Conservation (phyloP, 2,329 filamentous ascomycete genomes). For the Ceratocystiopsis sp. region DNA sequence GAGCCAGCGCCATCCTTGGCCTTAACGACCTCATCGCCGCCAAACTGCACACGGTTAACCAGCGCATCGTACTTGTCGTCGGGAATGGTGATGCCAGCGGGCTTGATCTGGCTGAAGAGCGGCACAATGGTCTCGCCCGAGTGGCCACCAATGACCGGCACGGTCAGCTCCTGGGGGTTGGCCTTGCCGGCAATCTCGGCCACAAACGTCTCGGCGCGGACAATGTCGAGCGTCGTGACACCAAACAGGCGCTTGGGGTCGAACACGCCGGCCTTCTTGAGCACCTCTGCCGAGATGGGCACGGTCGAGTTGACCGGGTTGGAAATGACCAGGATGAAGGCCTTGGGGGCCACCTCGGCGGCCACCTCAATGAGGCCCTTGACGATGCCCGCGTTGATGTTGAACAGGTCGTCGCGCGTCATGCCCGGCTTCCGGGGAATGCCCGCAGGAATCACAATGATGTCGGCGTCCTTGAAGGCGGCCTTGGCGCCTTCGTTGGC, state of each 20-base stretch:
- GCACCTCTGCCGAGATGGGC: constrained; percentile 89
- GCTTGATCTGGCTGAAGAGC: constrained; percentile 82
- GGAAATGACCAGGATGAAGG: constrained; percentile 91
- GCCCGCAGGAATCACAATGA: constrained; percentile 93
- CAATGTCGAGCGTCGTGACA: constrained; percentile 96
- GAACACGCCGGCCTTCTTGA: constrained; percentile 87
- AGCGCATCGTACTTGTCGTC: constrained; percentile 80
- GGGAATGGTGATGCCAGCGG: constrained; percentile 56
- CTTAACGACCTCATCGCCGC: constrained; percentile 85
- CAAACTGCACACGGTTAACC: constrained; percentile 91
- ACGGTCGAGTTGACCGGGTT: constrained; percentile 99
- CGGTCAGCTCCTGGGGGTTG: constrained; percentile 64
- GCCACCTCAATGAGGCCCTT: constrained; percentile 80
- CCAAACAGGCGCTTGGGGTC: constrained; percentile 92
- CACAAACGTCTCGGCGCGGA: constrained; percentile 94
- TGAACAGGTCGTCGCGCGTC: constrained; percentile 99
- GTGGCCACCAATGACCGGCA: constrained; percentile 93
- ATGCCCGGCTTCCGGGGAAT: constrained; percentile 99
- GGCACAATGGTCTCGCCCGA: constrained; percentile 97
- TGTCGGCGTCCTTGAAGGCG: constrained; percentile 82
- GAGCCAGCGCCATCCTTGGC: constrained; percentile 73
- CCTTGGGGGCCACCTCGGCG: constrained; percentile 79
- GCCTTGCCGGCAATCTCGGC: constrained; percentile 68
- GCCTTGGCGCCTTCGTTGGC: constrained; percentile 70
- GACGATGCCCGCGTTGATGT: constrained; percentile 98